Percentiles rank a stretch among this genome's conserved stretches.
phyloP scores from a whole-genome alignment of 1,284 basidiomycete genomes.

The Afroboletus lepidellus region DNA sequence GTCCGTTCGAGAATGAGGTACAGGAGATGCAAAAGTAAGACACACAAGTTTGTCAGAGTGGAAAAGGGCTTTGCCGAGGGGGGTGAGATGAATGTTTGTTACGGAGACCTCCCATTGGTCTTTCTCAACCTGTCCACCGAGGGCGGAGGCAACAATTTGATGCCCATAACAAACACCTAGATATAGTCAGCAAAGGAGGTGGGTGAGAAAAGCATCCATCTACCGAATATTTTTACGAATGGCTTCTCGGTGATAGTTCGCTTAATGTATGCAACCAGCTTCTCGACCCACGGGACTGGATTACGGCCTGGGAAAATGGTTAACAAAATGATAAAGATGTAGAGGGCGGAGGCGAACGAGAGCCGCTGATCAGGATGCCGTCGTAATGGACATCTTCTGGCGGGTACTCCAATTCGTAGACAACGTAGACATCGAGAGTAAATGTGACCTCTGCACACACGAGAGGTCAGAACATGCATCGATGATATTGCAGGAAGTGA shows the following conservation, averaged over 20 bases:
- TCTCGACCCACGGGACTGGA: slow-evolving; percentile 75
- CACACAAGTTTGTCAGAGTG: slow-evolving; percentile 39
- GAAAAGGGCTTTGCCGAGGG: slow-evolving; percentile 66
- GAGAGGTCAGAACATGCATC: not conserved
- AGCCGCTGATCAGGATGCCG: slow-evolving; percentile 66
- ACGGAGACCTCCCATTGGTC: slow-evolving; percentile 77
- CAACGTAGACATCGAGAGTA: slow-evolving; percentile 54
- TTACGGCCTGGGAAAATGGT: slow-evolving; percentile 48
- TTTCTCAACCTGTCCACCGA: slow-evolving; percentile 74
- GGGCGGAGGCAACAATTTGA: slow-evolving; percentile 77
- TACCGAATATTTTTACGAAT: slow-evolving; percentile 64
- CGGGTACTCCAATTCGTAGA: slow-evolving; percentile 52
- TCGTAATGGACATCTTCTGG: slow-evolving; percentile 48
- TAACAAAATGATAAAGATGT: not conserved
- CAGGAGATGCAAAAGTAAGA: too few species aligned
- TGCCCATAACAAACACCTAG: slow-evolving; percentile 88
- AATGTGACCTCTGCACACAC: slow-evolving; percentile 32
- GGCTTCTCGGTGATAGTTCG: slow-evolving; percentile 49
- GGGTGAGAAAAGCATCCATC: not conserved
- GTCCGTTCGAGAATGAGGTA: too few species aligned
- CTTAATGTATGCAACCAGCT: slow-evolving; percentile 56
- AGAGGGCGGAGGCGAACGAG: slow-evolving; percentile 43
- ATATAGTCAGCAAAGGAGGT: too few species aligned
- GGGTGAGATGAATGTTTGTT: slow-evolving; percentile 61
- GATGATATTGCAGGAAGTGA: not conserved